Base-by-base conservation (phyloP, 164 flowering plant genomes). In the Sedum album region DNA sequence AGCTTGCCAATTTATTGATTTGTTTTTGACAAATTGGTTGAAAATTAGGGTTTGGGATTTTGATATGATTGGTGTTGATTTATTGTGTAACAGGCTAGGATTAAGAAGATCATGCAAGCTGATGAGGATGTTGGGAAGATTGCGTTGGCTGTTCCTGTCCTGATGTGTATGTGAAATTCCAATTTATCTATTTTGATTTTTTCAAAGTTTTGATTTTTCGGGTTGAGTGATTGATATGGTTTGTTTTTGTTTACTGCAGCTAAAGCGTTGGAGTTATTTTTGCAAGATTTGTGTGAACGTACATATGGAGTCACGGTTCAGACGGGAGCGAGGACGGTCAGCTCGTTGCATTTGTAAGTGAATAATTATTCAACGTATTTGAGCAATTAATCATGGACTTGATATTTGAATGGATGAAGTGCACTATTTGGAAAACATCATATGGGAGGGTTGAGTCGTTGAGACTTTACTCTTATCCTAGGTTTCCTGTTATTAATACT, bases 41-140 rank as follows among this genome's bases (percentile, higher is more conserved):
- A 51, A 21, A 51, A 21, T 51, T 1, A 49, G 55, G 57, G 57
- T n/a, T 21, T 51, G 57, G 21, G 6, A 4, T 2, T 51, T 20
- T 69, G 26, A 10, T 39, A 60, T 4, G 6, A 18, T 26, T 14
- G 20, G 15, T 69, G 10, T 31, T 35, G 5, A 35, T 44, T n/a
- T n/a, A n/a, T n/a, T n/a, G n/a, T 39, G 23, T 70, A 53, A 35
- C 87, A 88, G 93, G 90, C 90, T 66, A 85, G 93, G 7, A 88
- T 88, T 60, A 88, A 88, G 69, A 88, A 88, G 81, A 88, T 88
- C 55, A 88, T 88, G 93, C 93, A 88, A 81, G 93, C 90, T 55
- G 93, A 88, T 78, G 93, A 88, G 72, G 93, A 88, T 78, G 87
- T 88, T 64, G 93, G 93, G 73, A 88, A 88, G 86, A 88, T 88